phyloP scores from a whole-genome alignment of 1,284 basidiomycete genomes.

The Moesziomyces globuligerus region DNA sequence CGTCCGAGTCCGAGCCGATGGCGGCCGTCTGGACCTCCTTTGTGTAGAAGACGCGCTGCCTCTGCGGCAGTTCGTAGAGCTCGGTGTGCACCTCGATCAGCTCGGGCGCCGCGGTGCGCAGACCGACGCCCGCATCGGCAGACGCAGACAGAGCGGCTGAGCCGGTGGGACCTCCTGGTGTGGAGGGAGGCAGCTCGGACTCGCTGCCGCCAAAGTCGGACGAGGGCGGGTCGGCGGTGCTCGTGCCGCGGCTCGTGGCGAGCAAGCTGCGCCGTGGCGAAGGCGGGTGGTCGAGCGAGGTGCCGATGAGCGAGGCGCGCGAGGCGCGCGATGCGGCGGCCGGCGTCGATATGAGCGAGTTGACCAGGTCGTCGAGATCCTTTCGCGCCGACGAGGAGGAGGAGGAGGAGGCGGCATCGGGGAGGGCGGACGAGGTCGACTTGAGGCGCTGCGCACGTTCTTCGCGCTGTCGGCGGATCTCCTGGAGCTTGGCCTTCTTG shows the following conservation, averaged over 20 bases:
- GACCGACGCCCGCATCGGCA: constrained; percentile 2
- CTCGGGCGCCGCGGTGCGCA: constrained; percentile 71
- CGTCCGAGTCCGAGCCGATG: constrained; percentile 69
- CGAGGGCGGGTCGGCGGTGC: constrained; percentile 17
- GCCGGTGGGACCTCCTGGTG: constrained; percentile 16
- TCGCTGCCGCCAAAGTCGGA: constrained; percentile 51
- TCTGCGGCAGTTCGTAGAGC: constrained; percentile 82
- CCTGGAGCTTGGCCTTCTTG: constrained; percentile 86
- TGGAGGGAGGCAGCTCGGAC: constrained; percentile 23
- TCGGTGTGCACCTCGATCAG: constrained; percentile 81
- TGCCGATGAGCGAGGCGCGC: constrained; percentile 11
- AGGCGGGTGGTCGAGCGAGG: constrained; percentile 6
- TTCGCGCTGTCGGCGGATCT: constrained; percentile 78
- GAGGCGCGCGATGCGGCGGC: constrained; percentile 13
- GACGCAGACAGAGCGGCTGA: constrained; percentile 9
- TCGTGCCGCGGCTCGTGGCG: constrained; percentile 1
- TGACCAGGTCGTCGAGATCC: constrained; percentile 62
- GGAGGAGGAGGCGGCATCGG: constrained; percentile 5
- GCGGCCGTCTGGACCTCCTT: constrained; percentile 79
- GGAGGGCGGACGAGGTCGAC: constrained; percentile 18
- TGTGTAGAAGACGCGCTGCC: constrained; percentile 91
- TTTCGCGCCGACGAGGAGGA: constrained; percentile 34
- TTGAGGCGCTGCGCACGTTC: constrained; percentile 70
- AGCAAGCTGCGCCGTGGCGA: constrained; percentile 32
- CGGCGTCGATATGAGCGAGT: constrained; percentile 48